Evolutionary conservation across 805 yeast genomes (phyloP).

Genomic region (Pichia rugopelliculosa): DNA sequence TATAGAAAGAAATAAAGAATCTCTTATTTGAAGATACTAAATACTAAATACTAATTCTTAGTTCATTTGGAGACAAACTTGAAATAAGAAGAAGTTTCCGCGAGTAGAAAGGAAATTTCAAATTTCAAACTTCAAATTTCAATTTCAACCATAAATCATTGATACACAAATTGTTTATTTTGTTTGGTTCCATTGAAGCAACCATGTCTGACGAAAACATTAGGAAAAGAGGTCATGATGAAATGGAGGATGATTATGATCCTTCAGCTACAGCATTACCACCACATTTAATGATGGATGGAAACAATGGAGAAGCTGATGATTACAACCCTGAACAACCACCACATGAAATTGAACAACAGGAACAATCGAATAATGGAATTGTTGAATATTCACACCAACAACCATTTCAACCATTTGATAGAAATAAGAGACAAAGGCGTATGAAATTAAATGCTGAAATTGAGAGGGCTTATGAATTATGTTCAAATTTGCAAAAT

Average conservation of each 20-base stretch:
- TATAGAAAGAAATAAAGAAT: constrained; percentile 13
- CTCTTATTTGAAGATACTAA: no score
- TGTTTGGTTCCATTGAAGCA: constrained; percentile 19
- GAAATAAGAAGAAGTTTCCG: background rate
- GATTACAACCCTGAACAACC: constrained; percentile 2
- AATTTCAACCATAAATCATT: no score
- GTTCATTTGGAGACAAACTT: no score
- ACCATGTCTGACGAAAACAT: constrained; percentile 17
- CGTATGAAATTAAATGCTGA: constrained; percentile 9
- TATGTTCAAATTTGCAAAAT: constrained; percentile 37
- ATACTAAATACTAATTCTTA: no score
- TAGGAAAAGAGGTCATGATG: constrained; percentile 13
- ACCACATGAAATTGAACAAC: background rate
- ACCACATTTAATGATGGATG: constrained; percentile 5
- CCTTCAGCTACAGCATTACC: constrained; percentile 2
- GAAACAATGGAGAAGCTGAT: background rate
- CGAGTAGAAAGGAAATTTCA: background rate
- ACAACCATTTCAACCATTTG: background rate
- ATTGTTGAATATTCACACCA: background rate
- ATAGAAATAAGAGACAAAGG: constrained; percentile 8
- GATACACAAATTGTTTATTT: no score
- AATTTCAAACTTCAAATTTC: no score
- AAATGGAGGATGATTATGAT: constrained; percentile 11
- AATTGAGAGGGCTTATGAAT: constrained; percentile 36
- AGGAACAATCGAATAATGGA: background rate